Evolutionary conservation across 306 rosid genomes (phyloP).

Genomic region (Fragaria nilgerrensis): DNA sequence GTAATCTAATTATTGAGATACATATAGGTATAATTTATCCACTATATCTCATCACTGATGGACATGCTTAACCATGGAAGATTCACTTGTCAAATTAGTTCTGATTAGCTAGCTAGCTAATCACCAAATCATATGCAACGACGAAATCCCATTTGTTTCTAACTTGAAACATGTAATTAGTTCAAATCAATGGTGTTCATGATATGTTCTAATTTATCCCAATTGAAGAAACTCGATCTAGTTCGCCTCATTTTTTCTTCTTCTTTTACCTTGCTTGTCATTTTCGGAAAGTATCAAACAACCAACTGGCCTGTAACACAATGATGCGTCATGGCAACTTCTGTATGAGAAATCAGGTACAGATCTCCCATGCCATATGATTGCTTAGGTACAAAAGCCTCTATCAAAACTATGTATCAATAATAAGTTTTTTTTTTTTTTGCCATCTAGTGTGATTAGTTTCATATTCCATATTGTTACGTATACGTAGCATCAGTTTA

Average conservation of each 20-base stretch:
- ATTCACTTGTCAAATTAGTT: background rate
- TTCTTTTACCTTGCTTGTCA: too few relatives aligned
- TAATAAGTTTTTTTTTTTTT: too few relatives aligned
- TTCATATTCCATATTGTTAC: background rate
- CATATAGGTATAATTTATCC: background rate
- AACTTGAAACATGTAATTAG: background rate
- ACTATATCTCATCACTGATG: too few relatives aligned
- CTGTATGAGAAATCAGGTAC: background rate
- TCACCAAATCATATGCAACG: background rate
- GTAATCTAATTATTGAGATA: background rate
- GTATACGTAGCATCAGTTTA: background rate
- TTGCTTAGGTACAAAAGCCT: background rate
- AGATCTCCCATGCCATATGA: background rate
- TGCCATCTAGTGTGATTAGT: background rate
- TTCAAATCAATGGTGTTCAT: background rate
- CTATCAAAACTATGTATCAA: too few relatives aligned
- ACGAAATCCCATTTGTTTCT: background rate
- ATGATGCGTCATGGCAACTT: background rate
- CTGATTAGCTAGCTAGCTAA: too few relatives aligned
- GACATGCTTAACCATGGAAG: background rate
- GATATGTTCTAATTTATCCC: too few relatives aligned
- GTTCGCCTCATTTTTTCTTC: too few relatives aligned
- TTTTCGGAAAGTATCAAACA: too few relatives aligned
- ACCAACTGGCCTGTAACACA: too few relatives aligned
- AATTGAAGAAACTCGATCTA: too few relatives aligned